Base-by-base conservation (phyloP, 2,329 filamentous ascomycete species). In the Myriangium duriaei region DNA sequence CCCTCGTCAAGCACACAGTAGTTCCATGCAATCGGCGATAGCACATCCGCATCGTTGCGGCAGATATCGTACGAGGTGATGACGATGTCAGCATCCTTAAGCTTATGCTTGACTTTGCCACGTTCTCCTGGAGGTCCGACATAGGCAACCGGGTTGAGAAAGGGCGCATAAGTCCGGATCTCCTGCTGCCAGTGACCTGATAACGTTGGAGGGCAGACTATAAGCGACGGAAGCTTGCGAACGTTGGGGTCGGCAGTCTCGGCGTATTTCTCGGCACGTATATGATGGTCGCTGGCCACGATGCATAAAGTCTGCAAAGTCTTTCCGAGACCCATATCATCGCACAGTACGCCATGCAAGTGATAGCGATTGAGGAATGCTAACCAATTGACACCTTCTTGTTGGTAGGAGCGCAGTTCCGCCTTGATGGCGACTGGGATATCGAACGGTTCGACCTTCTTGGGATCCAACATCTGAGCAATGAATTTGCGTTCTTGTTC, bases 121-220 rank as follows among this genome's bases (percentile, higher is more conserved):
- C 91, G 79, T 57, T 96, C 85, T 1, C 71, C 67, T 0, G 91
- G 87, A 2, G 86, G 80, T 1, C 91, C 91, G 40, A 96, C 87
- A 52, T 96, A 98, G 2, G 88, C 81, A 4, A 86, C 79, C 26
- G 86, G 85, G 18, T 73, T 80, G 30, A 98, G 69, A 71, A 98
- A 98, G 0, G 91, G 91, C 2, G 92, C 88, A 52, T 95, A 98
- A 34, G 86, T 80, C 54, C 83, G 85, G 51, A 98, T 87, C 57
- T 98, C 91, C 56, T 98, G 91, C 58, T 95, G 87, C 91, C 91
- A 98, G 61, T 98, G 91, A 6, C 92, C 91, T 12, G 91, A 95
- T 15, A 98, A 69, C 0, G 91, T 96, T 1, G 91, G 91, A 4
- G 91, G 92, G 52, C 91, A 98, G 34, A 98, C 81, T 45, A 98